Evolutionary conservation across 306 rosid species (phyloP), one percentile per base, ranked within the genome.

Genomic region (Crataegus laevigata): DNA sequence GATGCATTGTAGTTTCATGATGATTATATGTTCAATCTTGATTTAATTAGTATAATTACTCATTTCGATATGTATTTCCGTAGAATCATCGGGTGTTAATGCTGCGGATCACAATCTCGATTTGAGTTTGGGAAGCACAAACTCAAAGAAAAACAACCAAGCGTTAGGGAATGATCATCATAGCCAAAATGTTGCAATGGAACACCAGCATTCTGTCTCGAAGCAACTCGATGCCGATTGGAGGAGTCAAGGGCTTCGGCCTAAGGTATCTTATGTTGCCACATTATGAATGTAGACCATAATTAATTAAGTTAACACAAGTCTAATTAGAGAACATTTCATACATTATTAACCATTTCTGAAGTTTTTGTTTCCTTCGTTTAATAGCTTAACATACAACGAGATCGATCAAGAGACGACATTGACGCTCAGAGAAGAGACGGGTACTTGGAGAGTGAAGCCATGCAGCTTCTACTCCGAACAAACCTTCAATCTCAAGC

Each of bases 81-180:
- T 67, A 71, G 77, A 71, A 71, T 26, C 84, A 29, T 57, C 78
- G 11, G 50, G 66, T 14, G 29, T 28, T 26, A 43, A 4, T 78
- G 63, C 82, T 24, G 74, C 52, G 43, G 79, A 79, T 45, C 84
- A 85, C 68, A 71, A 85, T 68, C 82, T 85, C 3, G 84, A 85
- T 78, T 77, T 85, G 81, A 85, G 87, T 52, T 71, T 85, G 40
- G 89, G 89, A 3, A 80, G 75, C 75, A 77, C 87, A 42, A 77
- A 59, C 78, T 43, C 73, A 8, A 82, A 78, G 68, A 79, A 61
- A 17, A 68, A 68, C 26, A 65, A 21, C 18, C 50, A 26, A 10
- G 62, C 66, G 6, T 9, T 50, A 51, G 77, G 43, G 62, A 62
- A 40, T 51, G 19, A 13, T 65, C 12, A 67, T 76, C 76, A 14